phyloP scores from a whole-genome alignment of 805 yeast genomes.

The Starmerella vitae region DNA sequence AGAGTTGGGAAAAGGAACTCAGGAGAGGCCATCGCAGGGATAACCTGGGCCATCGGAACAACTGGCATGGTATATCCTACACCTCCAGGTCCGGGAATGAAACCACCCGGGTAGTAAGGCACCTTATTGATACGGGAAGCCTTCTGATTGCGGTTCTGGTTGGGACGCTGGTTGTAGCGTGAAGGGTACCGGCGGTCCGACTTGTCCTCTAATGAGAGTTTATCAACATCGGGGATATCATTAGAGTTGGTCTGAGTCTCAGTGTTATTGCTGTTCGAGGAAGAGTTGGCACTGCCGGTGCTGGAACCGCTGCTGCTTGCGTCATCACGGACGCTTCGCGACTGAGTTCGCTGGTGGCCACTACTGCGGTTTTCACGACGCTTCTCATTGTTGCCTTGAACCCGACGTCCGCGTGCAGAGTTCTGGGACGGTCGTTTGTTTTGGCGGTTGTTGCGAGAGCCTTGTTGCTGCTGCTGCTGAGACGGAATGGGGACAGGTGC shows the following conservation, averaged over 20 bases:
- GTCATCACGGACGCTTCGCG: conserved; percentile 1
- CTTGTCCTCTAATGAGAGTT: not conserved
- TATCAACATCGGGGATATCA: not conserved
- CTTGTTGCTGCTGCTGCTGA: not conserved
- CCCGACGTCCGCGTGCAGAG: not conserved
- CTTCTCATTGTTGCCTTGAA: conserved; percentile 5
- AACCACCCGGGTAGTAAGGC: conserved; percentile 7
- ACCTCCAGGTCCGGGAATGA: conserved; percentile 1
- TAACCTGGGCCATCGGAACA: conserved; percentile 1
- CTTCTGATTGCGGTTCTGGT: conserved; percentile 3
- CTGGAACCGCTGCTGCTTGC: not conserved
- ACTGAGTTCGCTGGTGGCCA: conserved; percentile 13
- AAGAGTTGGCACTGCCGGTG: not conserved
- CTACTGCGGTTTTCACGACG: conserved; percentile 9
- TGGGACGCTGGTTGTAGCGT: conserved; percentile 3
- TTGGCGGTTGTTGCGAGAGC: conserved; percentile 2
- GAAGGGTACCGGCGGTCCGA: conserved; percentile 1
- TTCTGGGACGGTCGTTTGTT: conserved; percentile 7
- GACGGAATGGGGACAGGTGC: conserved; percentile 17
- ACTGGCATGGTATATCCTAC: conserved; percentile 6
- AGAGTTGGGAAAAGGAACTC: conserved; percentile 22
- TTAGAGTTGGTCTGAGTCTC: not conserved
- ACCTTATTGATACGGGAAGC: not conserved
- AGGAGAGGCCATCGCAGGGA: conserved; percentile 3
- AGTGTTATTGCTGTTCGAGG: not conserved